Conservation (phyloP, 2,329 filamentous ascomycete species). For the Aspergillus tanneri region DNA sequence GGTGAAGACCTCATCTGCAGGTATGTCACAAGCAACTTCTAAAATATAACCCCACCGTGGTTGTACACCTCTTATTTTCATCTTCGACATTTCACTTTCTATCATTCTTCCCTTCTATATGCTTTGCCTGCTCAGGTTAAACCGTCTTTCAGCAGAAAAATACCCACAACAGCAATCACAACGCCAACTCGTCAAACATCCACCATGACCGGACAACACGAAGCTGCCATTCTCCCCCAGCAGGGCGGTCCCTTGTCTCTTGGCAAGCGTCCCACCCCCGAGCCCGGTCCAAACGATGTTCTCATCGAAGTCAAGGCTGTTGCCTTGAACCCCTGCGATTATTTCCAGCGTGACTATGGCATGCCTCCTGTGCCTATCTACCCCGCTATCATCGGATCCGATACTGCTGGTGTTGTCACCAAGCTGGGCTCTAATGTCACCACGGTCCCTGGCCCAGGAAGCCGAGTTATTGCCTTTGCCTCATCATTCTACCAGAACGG, state of each 20-base stretch:
- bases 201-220: no score
- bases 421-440: conserved; percentile 42
- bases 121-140: no score
- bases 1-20: no score
- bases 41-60: no score
- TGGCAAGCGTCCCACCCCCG: conserved; percentile 43
- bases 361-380: conserved; percentile 43
- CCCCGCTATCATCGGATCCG: conserved; percentile 42
- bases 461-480: conserved; percentile 43
- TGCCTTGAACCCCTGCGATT: conserved; percentile 52
- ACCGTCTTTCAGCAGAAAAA: no score
- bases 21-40: no score
- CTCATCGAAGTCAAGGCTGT: conserved; percentile 51
- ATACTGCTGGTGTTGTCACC: conserved; percentile 47
- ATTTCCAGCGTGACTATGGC: conserved; percentile 43
- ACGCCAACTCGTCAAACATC: no score
- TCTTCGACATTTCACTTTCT: no score
- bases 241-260: conserved; percentile 42
- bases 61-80: no score
- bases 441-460: conserved; percentile 33
- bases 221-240: conserved; percentile 40
- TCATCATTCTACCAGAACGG: conserved; percentile 45
- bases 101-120: no score
- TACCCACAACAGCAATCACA: no score
- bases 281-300: conserved; percentile 48